phyloP scores from a whole-genome alignment of 2,329 filamentous ascomycete species.

The Alternaria triticimaculans region DNA sequence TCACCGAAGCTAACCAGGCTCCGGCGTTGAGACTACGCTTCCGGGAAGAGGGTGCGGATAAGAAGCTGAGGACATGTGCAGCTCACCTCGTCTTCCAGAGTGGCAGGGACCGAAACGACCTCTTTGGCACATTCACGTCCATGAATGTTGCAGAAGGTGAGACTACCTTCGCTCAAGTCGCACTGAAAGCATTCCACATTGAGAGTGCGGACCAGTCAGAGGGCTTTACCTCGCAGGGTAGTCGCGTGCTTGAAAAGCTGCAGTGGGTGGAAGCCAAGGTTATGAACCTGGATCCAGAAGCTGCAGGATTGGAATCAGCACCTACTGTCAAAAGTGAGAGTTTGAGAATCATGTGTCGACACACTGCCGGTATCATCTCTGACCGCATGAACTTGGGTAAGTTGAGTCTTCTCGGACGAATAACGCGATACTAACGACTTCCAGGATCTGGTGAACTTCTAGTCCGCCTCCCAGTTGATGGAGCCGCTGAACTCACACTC shows the following conservation, averaged over 20 bases:
- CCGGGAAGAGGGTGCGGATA: conserved; percentile 63
- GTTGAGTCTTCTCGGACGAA: conserved; percentile 9
- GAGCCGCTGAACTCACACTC: conserved; percentile 45
- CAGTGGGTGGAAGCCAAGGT: conserved; percentile 73
- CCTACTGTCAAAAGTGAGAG: conserved; percentile 78
- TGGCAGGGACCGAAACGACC: conserved; percentile 70
- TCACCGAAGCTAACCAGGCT: conserved; percentile 64
- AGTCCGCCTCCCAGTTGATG: conserved; percentile 53
- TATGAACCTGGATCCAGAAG: conserved; percentile 71
- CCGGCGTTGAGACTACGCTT: conserved; percentile 75
- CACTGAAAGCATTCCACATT: conserved; percentile 70
- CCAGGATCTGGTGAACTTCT: conserved; percentile 54
- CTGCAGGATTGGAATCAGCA: conserved; percentile 62
- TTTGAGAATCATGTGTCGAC: conserved; percentile 76
- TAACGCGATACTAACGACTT: neutral
- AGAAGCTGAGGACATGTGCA: conserved; percentile 57
- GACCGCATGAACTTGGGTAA: conserved; percentile 80
- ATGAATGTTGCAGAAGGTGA: conserved; percentile 73
- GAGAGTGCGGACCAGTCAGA: conserved; percentile 62
- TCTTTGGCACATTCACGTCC: conserved; percentile 77
- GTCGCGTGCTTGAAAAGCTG: conserved; percentile 52
- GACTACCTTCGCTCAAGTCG: conserved; percentile 72
- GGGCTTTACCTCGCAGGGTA: conserved; percentile 48
- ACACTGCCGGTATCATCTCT: conserved; percentile 77
- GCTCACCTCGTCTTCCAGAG: conserved; percentile 81